A percentile compares a stretch with the other conserved stretches of the same genome.
These are phyloP conservation scores for Endothia cerciana DNA, from an alignment of 2,329 filamentous ascomycete genomes.

Conservation along the genomic window DNA sequence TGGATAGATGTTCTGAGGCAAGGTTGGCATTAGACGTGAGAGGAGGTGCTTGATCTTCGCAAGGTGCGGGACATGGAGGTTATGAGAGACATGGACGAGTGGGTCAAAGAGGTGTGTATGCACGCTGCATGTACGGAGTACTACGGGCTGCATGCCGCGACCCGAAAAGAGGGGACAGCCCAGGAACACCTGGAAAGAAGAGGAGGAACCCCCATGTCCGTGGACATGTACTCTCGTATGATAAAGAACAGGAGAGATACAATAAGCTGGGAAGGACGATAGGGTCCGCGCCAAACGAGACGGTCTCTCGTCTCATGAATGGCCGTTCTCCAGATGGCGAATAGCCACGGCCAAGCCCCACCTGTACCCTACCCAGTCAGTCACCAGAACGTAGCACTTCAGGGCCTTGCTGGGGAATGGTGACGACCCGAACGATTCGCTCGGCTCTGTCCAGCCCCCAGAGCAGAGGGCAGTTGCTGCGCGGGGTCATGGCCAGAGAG, in stretches of 20 bases:
- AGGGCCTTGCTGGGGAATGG: neutral
- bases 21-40: conserved; percentile 42
- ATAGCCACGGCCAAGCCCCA: conserved; percentile 12
- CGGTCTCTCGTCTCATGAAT: conserved; percentile 23
- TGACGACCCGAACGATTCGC: conserved; percentile 1
- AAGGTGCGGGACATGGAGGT: conserved; percentile 45
- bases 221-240: conserved; percentile 19
- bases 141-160: conserved; percentile 18
- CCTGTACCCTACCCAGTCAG: conserved; percentile 4
- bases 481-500: neutral
- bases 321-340: too few species aligned
- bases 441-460: neutral
- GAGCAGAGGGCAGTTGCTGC: conserved; percentile 9
- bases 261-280: neutral
- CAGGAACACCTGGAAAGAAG: conserved; percentile 13
- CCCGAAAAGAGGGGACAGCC: conserved; percentile 16
- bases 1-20: conserved; percentile 39
- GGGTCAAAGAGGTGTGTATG: conserved; percentile 27
- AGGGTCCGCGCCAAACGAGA: conserved; percentile 27
- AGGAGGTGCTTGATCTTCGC: conserved; percentile 41
- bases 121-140: conserved; percentile 23
- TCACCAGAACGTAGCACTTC: conserved; percentile 20
- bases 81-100: conserved; percentile 44
- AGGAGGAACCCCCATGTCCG: conserved; percentile 4
- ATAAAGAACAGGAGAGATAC: conserved; percentile 15